Percentiles rank a stretch among this genome's conserved stretches.
Evolutionary conservation across 129 eudicot genomes (phyloP).

Genomic region (Helichrysum umbraculigerum): DNA sequence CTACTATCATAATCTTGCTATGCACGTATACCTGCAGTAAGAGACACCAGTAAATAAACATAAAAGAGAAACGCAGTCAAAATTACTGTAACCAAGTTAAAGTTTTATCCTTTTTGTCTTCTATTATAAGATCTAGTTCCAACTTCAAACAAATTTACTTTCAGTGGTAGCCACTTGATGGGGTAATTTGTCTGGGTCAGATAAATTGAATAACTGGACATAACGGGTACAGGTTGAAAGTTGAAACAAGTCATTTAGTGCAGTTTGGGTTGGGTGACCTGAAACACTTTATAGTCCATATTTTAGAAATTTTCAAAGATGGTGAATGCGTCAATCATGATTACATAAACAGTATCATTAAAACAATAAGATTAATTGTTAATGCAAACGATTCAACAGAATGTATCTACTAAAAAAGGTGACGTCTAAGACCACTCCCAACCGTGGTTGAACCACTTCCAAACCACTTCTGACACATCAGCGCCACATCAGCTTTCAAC

Average conservation of each 20-base stretch:
- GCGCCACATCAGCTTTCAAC: no score
- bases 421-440: no score
- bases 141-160: neutral
- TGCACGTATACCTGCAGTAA: slow-evolving; percentile 81
- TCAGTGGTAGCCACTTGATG: neutral
- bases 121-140: neutral
- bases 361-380: neutral
- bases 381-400: neutral
- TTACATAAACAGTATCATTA: neutral
- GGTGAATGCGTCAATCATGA: neutral
- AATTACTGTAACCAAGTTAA: neutral
- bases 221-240: neutral
- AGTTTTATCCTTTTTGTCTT: neutral
- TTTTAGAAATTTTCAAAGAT: neutral
- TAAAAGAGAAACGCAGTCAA: neutral
- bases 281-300: neutral
- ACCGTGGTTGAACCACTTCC: no score
- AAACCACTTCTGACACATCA: no score
- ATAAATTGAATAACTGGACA: neutral
- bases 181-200: neutral
- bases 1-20: slow-evolving; percentile 95
- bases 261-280: neutral
- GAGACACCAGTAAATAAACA: neutral
- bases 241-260: neutral
- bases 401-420: neutral